Base-by-base conservation (phyloP, 2,329 filamentous ascomycete genomes). In the Alternaria burnsii region DNA sequence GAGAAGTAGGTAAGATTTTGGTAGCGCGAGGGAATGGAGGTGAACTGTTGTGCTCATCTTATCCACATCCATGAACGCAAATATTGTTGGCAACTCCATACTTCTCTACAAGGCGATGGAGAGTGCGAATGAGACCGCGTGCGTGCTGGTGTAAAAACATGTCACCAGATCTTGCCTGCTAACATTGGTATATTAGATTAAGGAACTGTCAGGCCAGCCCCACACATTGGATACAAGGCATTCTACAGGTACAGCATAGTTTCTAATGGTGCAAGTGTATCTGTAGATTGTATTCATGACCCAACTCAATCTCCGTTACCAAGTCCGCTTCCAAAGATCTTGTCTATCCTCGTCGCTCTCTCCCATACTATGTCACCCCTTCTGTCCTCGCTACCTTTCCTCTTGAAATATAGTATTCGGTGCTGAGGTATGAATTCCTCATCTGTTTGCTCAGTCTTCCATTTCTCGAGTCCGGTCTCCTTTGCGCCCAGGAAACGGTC, bases 361-460 rank as follows among this genome's bases (percentile, higher is more conserved):
- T 86, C 83, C 84, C 85, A 87, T 2, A 87, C 78, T 10, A 80
- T 71, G 24, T 80, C 78, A 2, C 65, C 71, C 28, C 44, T 63
- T 36, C 58, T 66, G 38, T 58, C 63, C 16, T 62, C 63, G 38
- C 75, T 70, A 5, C 64, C 72, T 18, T 74, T 79, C 61, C 78
- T 78, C 63, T 80, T 82, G 64, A 86, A 82, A 61, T 84, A 83
- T 55, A 83, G 60, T 18, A 87, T 82, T 3, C 85, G 79, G 73
- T 87, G 84, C 63, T 83, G 80, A 3, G 85, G 85, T 57, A 87
- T 85, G 57, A 86, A 87, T 47, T 87, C 84, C 59, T 86, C 84
- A 28, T 86, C 79, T 10, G 84, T 86, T 32, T 81, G 80, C 48
- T 85, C 84, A 18, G 77, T 81, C 67, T 85, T 83, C 85, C 85